phyloP scores from a whole-genome alignment of 2,329 filamentous ascomycete genomes.

The Alternaria rosae region DNA sequence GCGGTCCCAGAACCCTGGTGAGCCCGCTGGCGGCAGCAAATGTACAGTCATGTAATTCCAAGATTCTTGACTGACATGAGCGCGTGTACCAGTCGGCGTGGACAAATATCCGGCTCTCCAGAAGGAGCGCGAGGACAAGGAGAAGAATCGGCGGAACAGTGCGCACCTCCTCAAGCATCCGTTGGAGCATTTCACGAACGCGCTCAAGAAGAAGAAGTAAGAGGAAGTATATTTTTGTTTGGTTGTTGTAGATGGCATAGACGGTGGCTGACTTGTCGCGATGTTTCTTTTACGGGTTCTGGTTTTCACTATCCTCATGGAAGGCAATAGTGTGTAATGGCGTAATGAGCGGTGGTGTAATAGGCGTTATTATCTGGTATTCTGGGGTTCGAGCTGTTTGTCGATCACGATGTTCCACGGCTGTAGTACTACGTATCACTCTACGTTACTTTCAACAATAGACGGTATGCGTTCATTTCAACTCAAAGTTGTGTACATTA shows the following conservation, averaged over 20 bases:
- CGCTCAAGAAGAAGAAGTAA: conserved; percentile 1
- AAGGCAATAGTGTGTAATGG: conserved; percentile 35
- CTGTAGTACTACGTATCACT: conserved; percentile 3
- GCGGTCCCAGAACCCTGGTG: conserved; percentile 87
- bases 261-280: conserved; percentile 15
- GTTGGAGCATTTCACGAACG: background rate
- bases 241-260: conserved; percentile 30
- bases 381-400: background rate
- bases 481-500: background rate
- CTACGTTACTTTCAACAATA: conserved; percentile 10
- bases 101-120: conserved; percentile 4
- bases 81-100: conserved; percentile 7
- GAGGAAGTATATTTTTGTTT: conserved; percentile 1
- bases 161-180: conserved; percentile 3
- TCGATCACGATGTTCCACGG: conserved; percentile 7
- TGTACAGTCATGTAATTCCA: conserved; percentile 79
- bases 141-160: conserved; percentile 3
- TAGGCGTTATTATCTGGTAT: conserved; percentile 27
- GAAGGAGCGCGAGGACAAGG: conserved; percentile 1
- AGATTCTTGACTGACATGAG: conserved; percentile 29
- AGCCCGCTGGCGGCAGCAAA: conserved; percentile 80
- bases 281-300: conserved; percentile 1
- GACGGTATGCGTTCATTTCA: conserved; percentile 4
- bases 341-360: conserved; percentile 33
- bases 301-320: conserved; percentile 3